Evolutionary conservation across 108 stramenopile species (phyloP).

Genomic region (Fragilariopsis cylindrus): DNA sequence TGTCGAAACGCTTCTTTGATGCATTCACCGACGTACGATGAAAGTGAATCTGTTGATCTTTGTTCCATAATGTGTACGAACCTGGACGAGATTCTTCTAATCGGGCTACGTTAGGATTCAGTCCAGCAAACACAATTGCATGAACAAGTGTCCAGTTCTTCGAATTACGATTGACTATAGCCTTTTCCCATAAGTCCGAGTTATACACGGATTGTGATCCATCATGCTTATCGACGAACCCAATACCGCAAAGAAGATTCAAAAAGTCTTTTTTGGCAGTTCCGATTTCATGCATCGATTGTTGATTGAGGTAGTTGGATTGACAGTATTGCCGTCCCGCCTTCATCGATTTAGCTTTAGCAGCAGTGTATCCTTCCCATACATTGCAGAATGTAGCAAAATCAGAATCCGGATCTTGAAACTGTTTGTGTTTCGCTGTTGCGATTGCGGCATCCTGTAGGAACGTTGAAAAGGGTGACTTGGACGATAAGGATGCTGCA

Average conservation of each 20-base stretch:
- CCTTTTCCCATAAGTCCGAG: constrained; percentile 13
- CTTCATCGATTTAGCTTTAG: constrained; percentile 20
- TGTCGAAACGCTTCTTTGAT: constrained; percentile 14
- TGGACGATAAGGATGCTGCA: constrained; percentile 71
- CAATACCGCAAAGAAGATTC: constrained; percentile 74
- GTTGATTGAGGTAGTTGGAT: constrained; percentile 71
- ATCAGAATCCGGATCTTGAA: constrained; percentile 75
- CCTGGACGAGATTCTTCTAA: constrained; percentile 26
- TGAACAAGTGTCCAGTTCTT: constrained; percentile 59
- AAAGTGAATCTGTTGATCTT: constrained; percentile 57
- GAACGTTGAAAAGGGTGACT: constrained; percentile 79
- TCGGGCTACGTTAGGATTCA: constrained; percentile 90
- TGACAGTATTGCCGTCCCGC: constrained; percentile 59
- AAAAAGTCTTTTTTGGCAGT: constrained; percentile 79
- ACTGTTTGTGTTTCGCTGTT: constrained; percentile 67
- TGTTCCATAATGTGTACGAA: constrained; percentile 44
- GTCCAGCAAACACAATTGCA: constrained; percentile 89
- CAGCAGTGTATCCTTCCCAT: constrained; percentile 70
- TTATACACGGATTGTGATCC: constrained; percentile 1
- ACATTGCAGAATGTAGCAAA: constrained; percentile 88
- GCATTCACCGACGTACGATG: constrained; percentile 65
- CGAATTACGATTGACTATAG: constrained; percentile 47
- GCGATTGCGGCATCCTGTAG: constrained; percentile 65
- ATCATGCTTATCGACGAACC: constrained; percentile 60
- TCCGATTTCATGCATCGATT: constrained; percentile 73